Conservation (phyloP, 2,329 filamentous ascomycete genomes). For the Myriosclerotinia curreyana region DNA sequence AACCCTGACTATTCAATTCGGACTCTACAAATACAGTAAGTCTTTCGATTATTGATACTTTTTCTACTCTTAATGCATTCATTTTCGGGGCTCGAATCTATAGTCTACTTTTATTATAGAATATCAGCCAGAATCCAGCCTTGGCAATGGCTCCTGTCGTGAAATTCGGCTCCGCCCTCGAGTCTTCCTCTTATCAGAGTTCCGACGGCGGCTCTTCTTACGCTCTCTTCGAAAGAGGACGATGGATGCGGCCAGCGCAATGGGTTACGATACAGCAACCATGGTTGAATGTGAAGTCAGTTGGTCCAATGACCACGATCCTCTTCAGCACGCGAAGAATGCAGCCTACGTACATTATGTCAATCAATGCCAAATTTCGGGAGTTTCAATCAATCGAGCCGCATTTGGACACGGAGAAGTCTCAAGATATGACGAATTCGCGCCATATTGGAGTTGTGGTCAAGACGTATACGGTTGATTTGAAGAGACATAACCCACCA, state of each 20-base stretch:
- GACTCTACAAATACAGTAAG: background rate
- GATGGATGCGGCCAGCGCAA: constrained; percentile 15
- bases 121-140: background rate
- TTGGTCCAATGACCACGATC: constrained; percentile 20
- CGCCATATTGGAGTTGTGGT: constrained; percentile 1
- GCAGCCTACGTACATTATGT: constrained; percentile 12
- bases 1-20: background rate
- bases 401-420: constrained; percentile 14
- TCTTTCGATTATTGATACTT: background rate
- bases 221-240: constrained; percentile 9
- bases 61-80: background rate
- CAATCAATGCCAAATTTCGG: constrained; percentile 12
- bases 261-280: constrained; percentile 21
- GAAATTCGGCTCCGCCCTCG: constrained; percentile 14
- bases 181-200: constrained; percentile 20
- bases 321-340: constrained; percentile 13
- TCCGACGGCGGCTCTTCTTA: constrained; percentile 18
- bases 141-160: background rate
- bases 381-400: constrained; percentile 13
- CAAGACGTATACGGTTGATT: background rate
- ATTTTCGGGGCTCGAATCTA: background rate
- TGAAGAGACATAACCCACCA: constrained; percentile 20
- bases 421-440: constrained; percentile 4
- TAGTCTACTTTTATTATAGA: no score
- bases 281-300: constrained; percentile 20